Evolutionary conservation across 495 filamentous ascomycete genomes (phyloP).

Genomic region (Aspergillus cavernicola): DNA sequence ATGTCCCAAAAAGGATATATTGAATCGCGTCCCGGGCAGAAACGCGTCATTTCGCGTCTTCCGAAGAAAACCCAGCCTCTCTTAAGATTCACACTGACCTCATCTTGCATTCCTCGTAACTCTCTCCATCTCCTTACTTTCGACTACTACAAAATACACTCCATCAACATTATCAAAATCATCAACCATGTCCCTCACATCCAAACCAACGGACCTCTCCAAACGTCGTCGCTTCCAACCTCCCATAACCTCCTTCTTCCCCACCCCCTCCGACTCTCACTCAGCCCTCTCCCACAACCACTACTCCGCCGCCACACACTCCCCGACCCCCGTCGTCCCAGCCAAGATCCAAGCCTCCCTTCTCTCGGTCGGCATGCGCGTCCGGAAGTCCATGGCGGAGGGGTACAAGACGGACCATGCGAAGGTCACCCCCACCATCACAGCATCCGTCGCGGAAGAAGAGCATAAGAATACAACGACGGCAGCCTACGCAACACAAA

Average conservation of each 20-base stretch:
- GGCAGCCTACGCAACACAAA: slow-evolving; percentile 17
- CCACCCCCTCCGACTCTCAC: slow-evolving; percentile 15
- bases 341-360: slow-evolving; percentile 68
- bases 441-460: not conserved
- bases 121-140: not conserved
- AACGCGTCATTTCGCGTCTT: slow-evolving; percentile 19
- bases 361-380: slow-evolving; percentile 84
- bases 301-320: slow-evolving; percentile 41
- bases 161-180: not conserved
- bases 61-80: slow-evolving; percentile 17
- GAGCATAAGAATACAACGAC: not conserved
- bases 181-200: not conserved
- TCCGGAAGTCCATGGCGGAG: slow-evolving; percentile 86
- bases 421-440: slow-evolving; percentile 15
- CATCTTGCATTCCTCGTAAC: slow-evolving; percentile 5
- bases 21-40: not conserved
- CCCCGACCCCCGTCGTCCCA: slow-evolving; percentile 50
- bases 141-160: not conserved
- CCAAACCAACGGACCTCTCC: slow-evolving; percentile 23
- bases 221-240: slow-evolving; percentile 48
- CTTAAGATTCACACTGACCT: slow-evolving; percentile 6
- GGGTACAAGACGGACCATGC: slow-evolving; percentile 72
- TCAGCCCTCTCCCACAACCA: slow-evolving; percentile 33
- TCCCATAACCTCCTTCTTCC: slow-evolving; percentile 45
- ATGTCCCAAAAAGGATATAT: slow-evolving; percentile 13